Evolutionary conservation across 495 filamentous ascomycete genomes (phyloP).

Genomic region (Xylaria nigripes): DNA sequence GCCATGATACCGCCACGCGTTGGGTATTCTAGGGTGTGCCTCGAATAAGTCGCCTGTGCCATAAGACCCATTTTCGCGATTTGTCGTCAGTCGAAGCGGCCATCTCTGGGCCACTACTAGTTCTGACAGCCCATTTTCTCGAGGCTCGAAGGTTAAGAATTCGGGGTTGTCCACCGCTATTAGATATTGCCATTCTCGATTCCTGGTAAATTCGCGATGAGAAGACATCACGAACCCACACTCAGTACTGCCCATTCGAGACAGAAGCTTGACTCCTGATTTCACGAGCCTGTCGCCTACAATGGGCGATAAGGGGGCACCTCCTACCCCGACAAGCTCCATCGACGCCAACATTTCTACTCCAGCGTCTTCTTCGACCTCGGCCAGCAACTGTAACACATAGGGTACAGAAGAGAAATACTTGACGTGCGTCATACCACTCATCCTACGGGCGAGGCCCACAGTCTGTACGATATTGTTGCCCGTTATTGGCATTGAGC

Average conservation of each 20-base stretch:
- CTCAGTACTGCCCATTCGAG: slow-evolving; percentile 50
- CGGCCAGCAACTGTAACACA: slow-evolving; percentile 42
- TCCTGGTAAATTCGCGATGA: slow-evolving; percentile 40
- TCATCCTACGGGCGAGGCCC: slow-evolving; percentile 9
- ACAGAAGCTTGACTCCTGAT: slow-evolving; percentile 43
- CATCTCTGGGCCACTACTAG: slow-evolving; percentile 51
- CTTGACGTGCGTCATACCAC: slow-evolving; percentile 20
- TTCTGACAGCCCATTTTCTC: slow-evolving; percentile 47
- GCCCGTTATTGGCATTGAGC: slow-evolving; percentile 40
- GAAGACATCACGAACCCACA: slow-evolving; percentile 50
- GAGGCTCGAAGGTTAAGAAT: slow-evolving; percentile 46
- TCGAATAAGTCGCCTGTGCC: slow-evolving; percentile 55
- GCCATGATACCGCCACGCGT: slow-evolving; percentile 53
- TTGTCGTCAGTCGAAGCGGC: slow-evolving; percentile 56
- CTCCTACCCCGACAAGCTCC: slow-evolving; percentile 51
- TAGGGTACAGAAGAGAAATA: slow-evolving; percentile 54
- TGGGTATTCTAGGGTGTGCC: slow-evolving; percentile 40
- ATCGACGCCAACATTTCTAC: slow-evolving; percentile 35
- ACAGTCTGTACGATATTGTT: slow-evolving; percentile 37
- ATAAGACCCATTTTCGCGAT: slow-evolving; percentile 48
- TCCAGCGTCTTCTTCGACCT: slow-evolving; percentile 21
- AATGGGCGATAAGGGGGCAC: slow-evolving; percentile 41
- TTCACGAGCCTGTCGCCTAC: slow-evolving; percentile 40
- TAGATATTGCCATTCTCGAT: slow-evolving; percentile 63
- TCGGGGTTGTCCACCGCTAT: slow-evolving; percentile 22